These are phyloP conservation scores for Collybia nuda DNA, from an alignment of 768 basidiomycete genomes.

Conservation along the genomic window DNA sequence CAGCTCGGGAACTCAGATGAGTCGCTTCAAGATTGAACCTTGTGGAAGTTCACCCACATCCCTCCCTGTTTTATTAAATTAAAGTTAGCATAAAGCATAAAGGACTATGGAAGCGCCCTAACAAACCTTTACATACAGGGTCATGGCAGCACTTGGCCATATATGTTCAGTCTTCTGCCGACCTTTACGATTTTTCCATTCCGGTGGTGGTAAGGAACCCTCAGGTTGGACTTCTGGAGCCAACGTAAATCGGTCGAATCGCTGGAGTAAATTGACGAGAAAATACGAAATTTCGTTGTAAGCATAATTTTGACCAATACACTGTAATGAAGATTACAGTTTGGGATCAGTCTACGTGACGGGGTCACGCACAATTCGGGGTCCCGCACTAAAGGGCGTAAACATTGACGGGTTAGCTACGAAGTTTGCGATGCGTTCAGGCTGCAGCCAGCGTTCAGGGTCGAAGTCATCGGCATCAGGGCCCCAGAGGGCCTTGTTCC, in stretches of 20 bases:
- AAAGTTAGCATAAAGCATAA: constrained; percentile 6
- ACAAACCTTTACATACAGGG: constrained; percentile 62
- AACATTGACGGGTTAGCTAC: constrained; percentile 67
- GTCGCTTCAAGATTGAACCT: constrained; percentile 13
- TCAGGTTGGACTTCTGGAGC: constrained; percentile 61
- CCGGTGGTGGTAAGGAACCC: constrained; percentile 58
- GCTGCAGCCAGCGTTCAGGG: constrained; percentile 76
- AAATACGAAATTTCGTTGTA: constrained; percentile 78
- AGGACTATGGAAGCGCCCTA: constrained; percentile 16
- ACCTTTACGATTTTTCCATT: constrained; percentile 51
- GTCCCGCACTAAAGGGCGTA: constrained; percentile 74
- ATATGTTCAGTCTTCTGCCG: constrained; percentile 57
- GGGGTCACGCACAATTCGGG: constrained; percentile 43
- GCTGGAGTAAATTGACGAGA: constrained; percentile 65
- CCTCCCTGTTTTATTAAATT: constrained; percentile 42
- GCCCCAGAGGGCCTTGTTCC: constrained; percentile 71
- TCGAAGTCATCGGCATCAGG: constrained; percentile 74
- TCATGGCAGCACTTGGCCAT: constrained; percentile 64
- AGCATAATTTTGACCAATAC: constrained; percentile 73
- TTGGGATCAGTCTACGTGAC: background rate
- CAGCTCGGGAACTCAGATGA: too few species aligned
- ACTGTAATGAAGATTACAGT: constrained; percentile 34
- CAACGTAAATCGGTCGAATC: constrained; percentile 58
- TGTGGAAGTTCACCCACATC: constrained; percentile 54
- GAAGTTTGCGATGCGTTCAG: constrained; percentile 46